These are phyloP conservation scores for Eucalyptus sp. DNA, from an alignment of 345 rosid genomes.

Conservation along the genomic window DNA sequence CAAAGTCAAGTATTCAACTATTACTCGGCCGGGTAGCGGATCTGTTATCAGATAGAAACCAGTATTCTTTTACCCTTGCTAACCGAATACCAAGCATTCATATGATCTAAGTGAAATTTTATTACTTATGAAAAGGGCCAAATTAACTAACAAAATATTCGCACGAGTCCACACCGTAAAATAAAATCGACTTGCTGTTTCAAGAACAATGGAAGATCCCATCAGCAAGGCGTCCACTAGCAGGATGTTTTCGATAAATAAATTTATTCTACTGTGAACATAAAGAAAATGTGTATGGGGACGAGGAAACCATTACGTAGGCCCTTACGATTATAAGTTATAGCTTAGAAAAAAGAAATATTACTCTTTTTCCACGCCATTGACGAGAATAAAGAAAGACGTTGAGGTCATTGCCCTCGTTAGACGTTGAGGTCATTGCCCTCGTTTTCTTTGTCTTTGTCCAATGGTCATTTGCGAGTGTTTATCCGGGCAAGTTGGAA, in stretches of 20 bases:
- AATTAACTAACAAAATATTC: background rate
- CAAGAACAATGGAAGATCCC: background rate
- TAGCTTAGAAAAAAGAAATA: background rate
- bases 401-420: background rate
- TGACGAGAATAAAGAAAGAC: background rate
- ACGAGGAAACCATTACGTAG: background rate
- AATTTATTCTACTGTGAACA: no score
- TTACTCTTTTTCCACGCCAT: background rate
- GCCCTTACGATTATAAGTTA: background rate
- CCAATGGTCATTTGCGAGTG: background rate
- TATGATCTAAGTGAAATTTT: background rate
- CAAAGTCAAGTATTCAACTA: no score
- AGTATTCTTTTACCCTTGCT: no score
- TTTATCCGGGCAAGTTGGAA: background rate
- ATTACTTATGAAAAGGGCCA: background rate
- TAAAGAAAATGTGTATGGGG: background rate
- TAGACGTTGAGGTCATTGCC: background rate
- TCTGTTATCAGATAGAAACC: no score
- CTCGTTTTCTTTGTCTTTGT: background rate
- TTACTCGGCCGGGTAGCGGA: no score
- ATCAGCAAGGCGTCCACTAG: background rate
- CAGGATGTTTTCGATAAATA: background rate
- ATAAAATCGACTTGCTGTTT: background rate
- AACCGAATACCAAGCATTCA: background rate
- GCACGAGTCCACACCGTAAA: background rate